A percentile compares a stretch with the other conserved stretches of the same genome.
These are phyloP conservation scores for Phyllosticta capitalensis DNA, from an alignment of 2,329 filamentous ascomycete genomes.

Conservation along the genomic window DNA sequence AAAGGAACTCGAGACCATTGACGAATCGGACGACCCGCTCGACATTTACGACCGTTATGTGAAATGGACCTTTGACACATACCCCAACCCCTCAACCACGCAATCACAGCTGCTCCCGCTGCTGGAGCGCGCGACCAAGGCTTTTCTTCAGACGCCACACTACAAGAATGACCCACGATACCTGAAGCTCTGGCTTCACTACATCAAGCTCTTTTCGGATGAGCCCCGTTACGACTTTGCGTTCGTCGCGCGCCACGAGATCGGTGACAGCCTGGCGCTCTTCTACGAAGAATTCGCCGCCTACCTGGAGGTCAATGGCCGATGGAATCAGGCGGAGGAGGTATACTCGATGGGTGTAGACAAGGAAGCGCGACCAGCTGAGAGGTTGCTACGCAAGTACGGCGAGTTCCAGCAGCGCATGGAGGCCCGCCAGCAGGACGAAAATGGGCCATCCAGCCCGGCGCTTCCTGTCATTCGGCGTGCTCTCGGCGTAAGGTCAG, in stretches of 20 bases:
- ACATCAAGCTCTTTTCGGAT: slow-evolving; percentile 87
- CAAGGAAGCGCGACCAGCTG: slow-evolving; percentile 71
- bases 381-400: slow-evolving; percentile 79
- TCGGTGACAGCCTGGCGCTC: slow-evolving; percentile 77
- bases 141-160: slow-evolving; percentile 73
- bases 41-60: slow-evolving; percentile 96
- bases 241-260: slow-evolving; percentile 77
- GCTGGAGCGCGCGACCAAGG: slow-evolving; percentile 84
- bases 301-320: slow-evolving; percentile 75
- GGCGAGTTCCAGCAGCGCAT: slow-evolving; percentile 79
- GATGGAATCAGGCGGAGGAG: slow-evolving; percentile 88
- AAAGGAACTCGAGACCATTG: slow-evolving; percentile 64
- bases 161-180: slow-evolving; percentile 96
- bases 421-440: slow-evolving; percentile 54
- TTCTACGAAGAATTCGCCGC: slow-evolving; percentile 96
- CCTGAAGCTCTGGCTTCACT: slow-evolving; percentile 85
- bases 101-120: slow-evolving; percentile 83
- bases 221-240: slow-evolving; percentile 87
- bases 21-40: slow-evolving; percentile 87
- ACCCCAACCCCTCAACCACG: slow-evolving; percentile 84
- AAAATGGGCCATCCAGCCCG: slow-evolving; percentile 66
- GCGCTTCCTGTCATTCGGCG: slow-evolving; percentile 75
- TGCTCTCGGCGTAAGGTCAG: slow-evolving; percentile 73
- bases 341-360: slow-evolving; percentile 87
- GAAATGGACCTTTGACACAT: slow-evolving; percentile 91